Evolutionary conservation across 805 yeast genomes (phyloP), one percentile per base, ranked within the genome.

Genomic region (Saturnispora kantuleensis): DNA sequence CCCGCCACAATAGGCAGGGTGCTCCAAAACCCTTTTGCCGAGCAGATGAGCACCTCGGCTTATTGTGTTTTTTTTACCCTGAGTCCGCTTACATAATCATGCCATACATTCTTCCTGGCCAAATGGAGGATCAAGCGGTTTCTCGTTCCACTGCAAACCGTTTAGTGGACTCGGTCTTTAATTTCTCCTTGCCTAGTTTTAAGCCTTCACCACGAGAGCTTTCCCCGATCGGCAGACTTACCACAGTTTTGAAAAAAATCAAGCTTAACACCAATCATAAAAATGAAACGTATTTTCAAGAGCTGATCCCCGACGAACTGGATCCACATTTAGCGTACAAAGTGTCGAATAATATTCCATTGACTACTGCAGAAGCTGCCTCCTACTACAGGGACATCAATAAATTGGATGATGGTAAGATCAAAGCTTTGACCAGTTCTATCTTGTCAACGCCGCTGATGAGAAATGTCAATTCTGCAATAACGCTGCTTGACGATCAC

Each of bases 391-490:
- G 66, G 42, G 66, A 73, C 45, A 65, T 71, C 36, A 75, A 74
- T 39, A 78, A 79, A 5, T 69, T 77, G 31, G 89, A 79, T 47
- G 80, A 81, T 54, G 78, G 80, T 1, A 70, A 93, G 42, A 59
- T 81, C 16, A 66, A 81, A 21, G 96, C 95, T 0, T 72, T 88
- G 41, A 76, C 74, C 50, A 74, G 77, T 47, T 75, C 85, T 1
- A 54, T 87, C 4, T 66, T 47, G 10, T 48, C 67, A 50, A 31
- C 54, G 16, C 38, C 58, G 47, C 12, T 46, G 3, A 31, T 38
- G 12, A 13, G 28, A 17, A 37, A 28, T 9, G 31, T 35, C 15
- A 32, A 12, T n/a, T 30, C 37, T 13, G 36, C 42, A 17, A 33
- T 38, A 18, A 9, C 46, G 11, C 26, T 26, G 13, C 12, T 16